Evolutionary conservation across 768 basidiomycete genomes (phyloP).

Genomic region (Collybia sordida): DNA sequence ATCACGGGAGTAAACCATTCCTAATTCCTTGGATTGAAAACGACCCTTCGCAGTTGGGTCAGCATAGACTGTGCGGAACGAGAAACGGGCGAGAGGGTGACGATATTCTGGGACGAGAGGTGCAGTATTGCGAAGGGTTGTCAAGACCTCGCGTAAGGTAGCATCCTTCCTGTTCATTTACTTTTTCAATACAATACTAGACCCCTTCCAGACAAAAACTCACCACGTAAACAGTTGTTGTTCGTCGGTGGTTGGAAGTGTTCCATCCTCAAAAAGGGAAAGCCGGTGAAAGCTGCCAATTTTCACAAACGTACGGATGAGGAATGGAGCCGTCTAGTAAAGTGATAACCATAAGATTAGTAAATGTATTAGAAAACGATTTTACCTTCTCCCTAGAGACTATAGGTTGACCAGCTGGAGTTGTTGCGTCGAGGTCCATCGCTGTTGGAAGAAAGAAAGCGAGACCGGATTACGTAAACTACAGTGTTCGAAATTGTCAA

Average conservation of each 20-base stretch:
- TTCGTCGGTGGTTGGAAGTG: slow-evolving; percentile 76
- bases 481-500: too few relatives aligned
- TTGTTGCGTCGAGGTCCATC: slow-evolving; percentile 39
- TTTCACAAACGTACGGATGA: slow-evolving; percentile 82
- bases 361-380: background rate
- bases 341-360: slow-evolving; percentile 4
- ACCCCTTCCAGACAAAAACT: slow-evolving; percentile 7
- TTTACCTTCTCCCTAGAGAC: slow-evolving; percentile 61
- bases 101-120: slow-evolving; percentile 71
- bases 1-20: slow-evolving; percentile 80
- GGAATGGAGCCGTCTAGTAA: slow-evolving; percentile 79
- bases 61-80: slow-evolving; percentile 78
- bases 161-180: slow-evolving; percentile 69
- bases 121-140: slow-evolving; percentile 70
- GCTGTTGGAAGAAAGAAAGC: background rate
- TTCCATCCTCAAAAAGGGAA: slow-evolving; percentile 73
- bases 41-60: slow-evolving; percentile 72
- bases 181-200: background rate
- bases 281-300: slow-evolving; percentile 76
- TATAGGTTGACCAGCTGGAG: slow-evolving; percentile 43
- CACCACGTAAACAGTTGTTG: slow-evolving; percentile 84
- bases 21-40: slow-evolving; percentile 76
- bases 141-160: slow-evolving; percentile 75
- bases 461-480: too few relatives aligned
- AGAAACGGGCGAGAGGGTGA: slow-evolving; percentile 80